Base-by-base conservation (phyloP, 495 filamentous ascomycete genomes). In the Talaromyces adpressus region DNA sequence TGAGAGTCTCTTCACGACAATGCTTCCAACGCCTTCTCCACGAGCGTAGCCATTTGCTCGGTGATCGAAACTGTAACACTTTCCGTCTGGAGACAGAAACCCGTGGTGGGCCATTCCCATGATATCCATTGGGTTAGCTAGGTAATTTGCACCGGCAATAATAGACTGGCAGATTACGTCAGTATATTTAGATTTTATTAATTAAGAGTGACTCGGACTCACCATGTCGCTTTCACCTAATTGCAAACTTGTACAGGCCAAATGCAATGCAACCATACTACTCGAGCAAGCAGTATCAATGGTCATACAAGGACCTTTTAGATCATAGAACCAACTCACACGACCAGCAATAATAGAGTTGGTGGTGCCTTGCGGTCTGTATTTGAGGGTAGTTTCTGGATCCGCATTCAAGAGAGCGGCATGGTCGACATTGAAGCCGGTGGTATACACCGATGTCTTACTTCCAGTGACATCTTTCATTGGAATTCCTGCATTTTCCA, bases 21-120 rank as follows among this genome's bases (percentile, higher is more conserved):
- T 45, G 0, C 73, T 73, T 27, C 58, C 70, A 18, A 80, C 68
- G 0, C 71, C 77, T 66, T 92, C 89, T 4, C 80, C 89, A 16
- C 88, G 78, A 0, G 74, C 86, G 68, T 87, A 92, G 0, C 89
- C 88, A 63, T 87, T 80, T 0, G 85, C 88, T 25, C 72, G 66
- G 4, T 77, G 73, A 65, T 88, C 86, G 60, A 88, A 91, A 0
- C 82, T 82, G 63, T 83, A 77, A 54, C 83, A 88, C 9, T 62
- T 62, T 6, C 69, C 67, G 58, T 54, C 67, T 1, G 62, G 75
- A 62, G 61, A 73, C 67, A 61, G 68, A 64, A 57, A 76, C 52
- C 66, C 63, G 12, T 73, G 66, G 20, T 77, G 68, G 0, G 68
- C 67, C 67, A 79, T 69, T 2, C 27, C 32, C 47, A 63, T 57